Evolutionary conservation across 176 grass and related monocot species (phyloP), one percentile per base, ranked within the genome.

Genomic region (Tuctoria greenei): DNA sequence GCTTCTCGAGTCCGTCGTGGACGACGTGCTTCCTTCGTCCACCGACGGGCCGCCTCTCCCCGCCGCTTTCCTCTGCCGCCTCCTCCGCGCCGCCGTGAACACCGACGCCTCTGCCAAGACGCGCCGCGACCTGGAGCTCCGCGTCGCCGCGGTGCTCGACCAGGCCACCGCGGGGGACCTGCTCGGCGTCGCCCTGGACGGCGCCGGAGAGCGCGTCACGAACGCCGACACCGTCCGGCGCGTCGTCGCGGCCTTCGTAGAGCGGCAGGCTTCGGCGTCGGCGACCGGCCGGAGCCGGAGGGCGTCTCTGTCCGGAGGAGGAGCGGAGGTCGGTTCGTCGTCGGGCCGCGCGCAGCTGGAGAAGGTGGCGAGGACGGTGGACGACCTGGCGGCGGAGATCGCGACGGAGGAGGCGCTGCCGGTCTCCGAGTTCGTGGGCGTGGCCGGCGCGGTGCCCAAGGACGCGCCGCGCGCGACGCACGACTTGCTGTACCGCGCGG

Each of bases 321-420:
- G 45, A 47, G 2, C 14, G 16, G 45, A 4, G 16, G 13, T 3
- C 14, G 45, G 4, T 16, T 0, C 10, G 39, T 9, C 8, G 39
- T 8, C 8, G 39, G 6, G 6, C 0, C 4, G 2, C 1, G 50
- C 27, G 67, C 67, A n/a, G 61, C 12, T 89, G 52, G 86, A 87
- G 88, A 93, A 87, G 61, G 88, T 93, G 41, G 90, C 83, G 4
- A 68, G 7, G 43, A 85, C 64, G 13, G 90, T 93, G 77, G 93
- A 97, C 76, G 80, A 82, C 36, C 69, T 93, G n/a, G 88, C 92
- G 31, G 88, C 82, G 17, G 93, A 97, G 83, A 85, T 91, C 9
- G 90, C 93, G 58, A 83, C 86, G 41, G 86, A 93, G 72, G 80
- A 72, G 68, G 64, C 77, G 4, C 74, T 93, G 27, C 42, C 90